Conservation (phyloP, 2,329 filamentous ascomycete species). For the Trichoderma sp. region DNA sequence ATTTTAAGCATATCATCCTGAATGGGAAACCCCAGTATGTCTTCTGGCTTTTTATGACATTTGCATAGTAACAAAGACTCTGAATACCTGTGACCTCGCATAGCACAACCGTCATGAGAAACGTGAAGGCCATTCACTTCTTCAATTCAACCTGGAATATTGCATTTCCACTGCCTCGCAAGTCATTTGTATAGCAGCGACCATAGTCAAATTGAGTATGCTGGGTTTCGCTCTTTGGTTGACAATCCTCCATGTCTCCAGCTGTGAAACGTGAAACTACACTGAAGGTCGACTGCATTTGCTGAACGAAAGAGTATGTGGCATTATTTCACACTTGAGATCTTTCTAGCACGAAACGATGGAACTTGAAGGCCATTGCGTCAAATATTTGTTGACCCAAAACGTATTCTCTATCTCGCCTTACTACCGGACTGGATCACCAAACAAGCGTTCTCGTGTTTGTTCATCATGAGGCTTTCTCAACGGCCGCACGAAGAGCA, state of each 20-base stretch:
- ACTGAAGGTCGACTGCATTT: background rate
- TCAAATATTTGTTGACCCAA: background rate
- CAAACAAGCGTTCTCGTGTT: background rate
- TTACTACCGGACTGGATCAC: background rate
- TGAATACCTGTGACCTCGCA: background rate
- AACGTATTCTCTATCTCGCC: background rate
- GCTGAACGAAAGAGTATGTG: background rate
- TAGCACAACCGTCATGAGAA: background rate
- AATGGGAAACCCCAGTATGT: background rate
- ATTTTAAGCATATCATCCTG: background rate
- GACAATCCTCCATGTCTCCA: background rate
- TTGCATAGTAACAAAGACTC: background rate
- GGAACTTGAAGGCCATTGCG: background rate
- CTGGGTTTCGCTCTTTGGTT: background rate
- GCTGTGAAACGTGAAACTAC: background rate
- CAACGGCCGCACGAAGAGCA: background rate
- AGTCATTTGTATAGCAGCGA: background rate
- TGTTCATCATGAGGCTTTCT: background rate
- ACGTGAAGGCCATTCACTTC: background rate
- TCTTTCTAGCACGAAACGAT: background rate
- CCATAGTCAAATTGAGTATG: background rate
- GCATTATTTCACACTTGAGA: background rate
- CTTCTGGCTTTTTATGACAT: background rate
- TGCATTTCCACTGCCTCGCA: background rate
- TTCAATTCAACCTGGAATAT: background rate